phyloP scores from a whole-genome alignment of 306 rosid genomes.

The Prinsepia uniflora region DNA sequence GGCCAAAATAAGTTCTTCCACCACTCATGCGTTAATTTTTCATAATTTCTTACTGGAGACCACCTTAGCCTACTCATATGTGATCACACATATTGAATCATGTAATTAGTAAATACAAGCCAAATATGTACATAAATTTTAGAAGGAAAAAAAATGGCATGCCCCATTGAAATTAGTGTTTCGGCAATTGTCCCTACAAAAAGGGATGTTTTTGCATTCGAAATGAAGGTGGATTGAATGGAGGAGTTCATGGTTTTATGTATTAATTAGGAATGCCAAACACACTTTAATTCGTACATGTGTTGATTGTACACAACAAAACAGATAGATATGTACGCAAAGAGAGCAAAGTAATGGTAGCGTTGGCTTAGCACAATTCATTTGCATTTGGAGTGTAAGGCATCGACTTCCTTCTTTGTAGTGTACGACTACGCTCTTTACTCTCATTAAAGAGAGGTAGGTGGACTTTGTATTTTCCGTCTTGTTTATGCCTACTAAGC shows the following conservation, averaged over 20 bases:
- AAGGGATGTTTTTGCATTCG: neutral
- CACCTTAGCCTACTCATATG: conserved; percentile 31
- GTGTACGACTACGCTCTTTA: too few relatives aligned
- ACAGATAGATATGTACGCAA: neutral
- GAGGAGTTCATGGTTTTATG: neutral
- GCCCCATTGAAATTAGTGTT: neutral
- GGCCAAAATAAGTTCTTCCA: conserved; percentile 30
- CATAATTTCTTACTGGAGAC: conserved; percentile 30
- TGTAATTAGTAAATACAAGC: too few relatives aligned
- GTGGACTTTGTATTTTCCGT: neutral
- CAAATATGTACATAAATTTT: too few relatives aligned
- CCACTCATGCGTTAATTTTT: conserved; percentile 23
- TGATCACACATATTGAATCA: neutral
- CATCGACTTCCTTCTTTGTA: neutral
- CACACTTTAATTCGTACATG: neutral
- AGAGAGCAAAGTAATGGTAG: neutral
- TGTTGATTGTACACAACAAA: neutral
- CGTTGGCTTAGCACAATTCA: neutral
- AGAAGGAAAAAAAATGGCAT: too few relatives aligned
- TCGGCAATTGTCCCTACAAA: neutral
- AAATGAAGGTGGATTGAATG: neutral
- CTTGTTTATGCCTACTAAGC: neutral
- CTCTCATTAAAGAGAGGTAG: neutral
- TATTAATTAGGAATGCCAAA: conserved; percentile 1
- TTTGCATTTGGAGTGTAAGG: neutral